Base-by-base conservation (phyloP, 768 basidiomycete genomes). In the Boletus reticuloceps region DNA sequence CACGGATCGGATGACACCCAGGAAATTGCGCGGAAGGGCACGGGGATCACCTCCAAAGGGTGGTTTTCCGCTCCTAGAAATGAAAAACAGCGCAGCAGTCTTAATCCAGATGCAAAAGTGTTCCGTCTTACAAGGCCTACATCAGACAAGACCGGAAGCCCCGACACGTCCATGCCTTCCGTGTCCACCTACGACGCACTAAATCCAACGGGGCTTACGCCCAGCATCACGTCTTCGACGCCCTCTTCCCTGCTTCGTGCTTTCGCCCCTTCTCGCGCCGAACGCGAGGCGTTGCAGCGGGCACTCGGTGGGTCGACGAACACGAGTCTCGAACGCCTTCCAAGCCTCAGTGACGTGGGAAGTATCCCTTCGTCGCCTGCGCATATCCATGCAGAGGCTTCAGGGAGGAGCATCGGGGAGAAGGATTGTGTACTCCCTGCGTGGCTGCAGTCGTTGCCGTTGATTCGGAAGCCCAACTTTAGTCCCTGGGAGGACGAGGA, bases 101-200 rank as follows among this genome's bases (percentile, higher is more conserved):
- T 94, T 55, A 94, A 94, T 70, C 91, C 91, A 2, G 88, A 88
- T 69, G 91, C 91, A 50, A 91, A 92, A 66, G 90, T 84, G 52
- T 94, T 94, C 75, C 85, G 78, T 64, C 75, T 88, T 47, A 71
- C 75, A 36, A 72, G 64, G 54, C 53, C 58, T 31, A 52, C 58
- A 52, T 47, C 55, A 2, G 55, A 60, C 47, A 57, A 58, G 58
- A 51, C 39, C 13, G 42, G 53, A 42, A 50, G 50, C 45, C 29
- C 44, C 8, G 66, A 66, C 36, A 29, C 38, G 31, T 51, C 68
- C 25, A 20, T 43, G 19, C 22, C 55, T n/a, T 50, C 47, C 19
- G 44, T 38, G 16, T 51, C 59, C 29, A 60, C 74, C 8, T 84
- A 77, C 61, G 84, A 85, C 56, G 80, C 80, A 17, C 73, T 86